Evolutionary conservation across 2,329 filamentous ascomycete genomes (phyloP).

Genomic region (Aspergillus sergii): DNA sequence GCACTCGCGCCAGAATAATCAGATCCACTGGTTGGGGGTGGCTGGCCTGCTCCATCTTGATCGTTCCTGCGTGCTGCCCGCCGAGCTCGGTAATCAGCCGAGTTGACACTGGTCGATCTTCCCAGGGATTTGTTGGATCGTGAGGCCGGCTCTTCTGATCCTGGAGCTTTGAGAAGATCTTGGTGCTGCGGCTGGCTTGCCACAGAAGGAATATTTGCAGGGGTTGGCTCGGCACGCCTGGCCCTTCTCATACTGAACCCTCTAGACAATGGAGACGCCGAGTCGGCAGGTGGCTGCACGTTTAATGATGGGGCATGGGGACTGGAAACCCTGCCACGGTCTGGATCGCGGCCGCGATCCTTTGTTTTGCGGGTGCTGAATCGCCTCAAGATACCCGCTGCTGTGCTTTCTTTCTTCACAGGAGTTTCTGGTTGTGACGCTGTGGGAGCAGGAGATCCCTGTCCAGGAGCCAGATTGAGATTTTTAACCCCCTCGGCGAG

Average conservation of each 20-base stretch:
- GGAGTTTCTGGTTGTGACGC: slow-evolving; percentile 64
- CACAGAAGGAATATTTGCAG: slow-evolving; percentile 60
- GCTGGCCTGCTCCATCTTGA: slow-evolving; percentile 62
- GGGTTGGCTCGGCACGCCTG: slow-evolving; percentile 55
- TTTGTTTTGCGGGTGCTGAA: slow-evolving; percentile 85
- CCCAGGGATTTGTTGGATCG: slow-evolving; percentile 71
- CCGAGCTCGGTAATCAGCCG: slow-evolving; percentile 72
- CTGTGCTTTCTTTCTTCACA: slow-evolving; percentile 82
- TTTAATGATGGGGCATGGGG: slow-evolving; percentile 75
- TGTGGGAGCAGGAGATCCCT: slow-evolving; percentile 52
- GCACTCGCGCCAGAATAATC: slow-evolving; percentile 64
- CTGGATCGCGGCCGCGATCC: slow-evolving; percentile 51
- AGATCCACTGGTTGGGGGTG: slow-evolving; percentile 75
- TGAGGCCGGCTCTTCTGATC: slow-evolving; percentile 61
- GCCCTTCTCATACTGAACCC: slow-evolving; percentile 81
- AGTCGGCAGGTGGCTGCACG: slow-evolving; percentile 75
- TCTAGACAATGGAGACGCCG: slow-evolving; percentile 69
- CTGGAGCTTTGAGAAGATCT: slow-evolving; percentile 75
- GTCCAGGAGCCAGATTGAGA: slow-evolving; percentile 56
- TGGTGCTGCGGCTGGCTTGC: slow-evolving; percentile 70
- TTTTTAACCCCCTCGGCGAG: slow-evolving; percentile 72
- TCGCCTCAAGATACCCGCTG: slow-evolving; percentile 78
- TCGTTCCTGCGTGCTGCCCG: slow-evolving; percentile 60
- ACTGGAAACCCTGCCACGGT: slow-evolving; percentile 57
- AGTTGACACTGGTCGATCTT: slow-evolving; percentile 89